Evolutionary conservation across 2,329 filamentous ascomycete genomes (phyloP), one percentile per base, ranked within the genome.

Genomic region (Aspergillus sp.): DNA sequence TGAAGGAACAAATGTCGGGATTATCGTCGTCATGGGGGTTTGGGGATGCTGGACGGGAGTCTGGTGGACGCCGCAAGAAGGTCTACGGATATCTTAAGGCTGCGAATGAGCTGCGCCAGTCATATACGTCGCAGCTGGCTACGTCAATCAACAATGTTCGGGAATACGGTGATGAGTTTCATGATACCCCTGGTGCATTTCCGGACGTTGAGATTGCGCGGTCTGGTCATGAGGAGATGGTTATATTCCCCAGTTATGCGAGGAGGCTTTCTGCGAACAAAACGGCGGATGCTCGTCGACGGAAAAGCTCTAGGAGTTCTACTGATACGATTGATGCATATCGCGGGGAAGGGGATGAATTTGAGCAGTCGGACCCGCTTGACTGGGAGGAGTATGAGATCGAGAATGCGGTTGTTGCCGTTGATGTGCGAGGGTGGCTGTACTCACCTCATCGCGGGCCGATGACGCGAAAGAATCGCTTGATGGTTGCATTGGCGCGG

Each of bases 381-480:
- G 83, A 91, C 60, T 95, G 88, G 86, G 82, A 90, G 49, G 80
- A 80, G 51, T 80, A 85, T 46, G 86, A 95, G 64, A 84, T 91
- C 50, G 84, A 90, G 60, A 86, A 86, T 64, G 89, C 90, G 0
- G 75, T 96, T 3, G 87, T 96, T 1, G 91, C 97, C 62, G 88
- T 97, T 5, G 91, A 98, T 65, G 88, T 98, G 20, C 80, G 91
- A 57, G 93, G 93, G 12, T 98, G 94, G 93, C 81, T 97, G 45
- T 98, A 95, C 67, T 82, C 83, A 35, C 91, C 91, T 15, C 88
- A 91, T 60, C 79, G 78, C 55, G 90, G 89, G 0, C 90, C 88
- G 3, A 83, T 96, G 79, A 91, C 82, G 22, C 80, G 90, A 57
- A 89, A 89, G 60, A 94, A 96, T 60, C 81, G 93, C 33, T 75